phyloP scores from a whole-genome alignment of 768 basidiomycete species.

The Cyclocybe aegerita region DNA sequence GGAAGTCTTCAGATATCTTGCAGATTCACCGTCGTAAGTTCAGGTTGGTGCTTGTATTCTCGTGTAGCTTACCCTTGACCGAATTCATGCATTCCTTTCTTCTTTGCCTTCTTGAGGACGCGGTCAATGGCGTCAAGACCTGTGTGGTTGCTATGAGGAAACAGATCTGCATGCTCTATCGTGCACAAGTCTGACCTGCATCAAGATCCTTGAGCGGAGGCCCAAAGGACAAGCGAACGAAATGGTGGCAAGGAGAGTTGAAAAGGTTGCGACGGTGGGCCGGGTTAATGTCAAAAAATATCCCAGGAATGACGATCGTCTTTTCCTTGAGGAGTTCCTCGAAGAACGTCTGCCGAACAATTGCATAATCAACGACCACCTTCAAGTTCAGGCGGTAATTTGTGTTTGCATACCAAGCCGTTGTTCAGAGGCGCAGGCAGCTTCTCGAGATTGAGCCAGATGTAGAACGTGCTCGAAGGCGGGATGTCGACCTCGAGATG shows the following conservation, averaged over 20 bases:
- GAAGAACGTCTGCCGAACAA: conserved; percentile 71
- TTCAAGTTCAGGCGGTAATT: no score
- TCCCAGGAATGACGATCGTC: conserved; percentile 89
- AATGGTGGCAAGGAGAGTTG: conserved; percentile 88
- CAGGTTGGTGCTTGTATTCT: no score
- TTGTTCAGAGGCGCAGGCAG: conserved; percentile 85
- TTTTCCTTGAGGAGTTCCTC: conserved; percentile 90
- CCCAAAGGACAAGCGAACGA: conserved; percentile 84
- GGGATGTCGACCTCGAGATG: conserved; percentile 76
- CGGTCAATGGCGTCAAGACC: conserved; percentile 85
- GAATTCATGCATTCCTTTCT: conserved; percentile 56
- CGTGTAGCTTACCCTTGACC: conserved; percentile 56
- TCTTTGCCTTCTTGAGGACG: conserved; percentile 69
- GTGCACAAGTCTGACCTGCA: conserved; percentile 47
- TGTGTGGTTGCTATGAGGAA: conserved; percentile 20
- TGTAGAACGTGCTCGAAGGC: conserved; percentile 86
- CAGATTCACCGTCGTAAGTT: no score
- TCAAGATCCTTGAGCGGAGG: conserved; percentile 80
- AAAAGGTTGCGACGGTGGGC: conserved; percentile 86
- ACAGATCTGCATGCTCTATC: not conserved
- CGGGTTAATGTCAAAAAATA: conserved; percentile 86
- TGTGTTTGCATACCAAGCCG: conserved; percentile 56
- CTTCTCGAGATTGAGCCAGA: conserved; percentile 86
- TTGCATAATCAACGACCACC: no score
- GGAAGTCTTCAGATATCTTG: no score